Percentiles rank a stretch among this genome's conserved stretches.
Evolutionary conservation across 192 early-diverging fungal species (phyloP).

Genomic region (Jimgerdemannia flammicorona): DNA sequence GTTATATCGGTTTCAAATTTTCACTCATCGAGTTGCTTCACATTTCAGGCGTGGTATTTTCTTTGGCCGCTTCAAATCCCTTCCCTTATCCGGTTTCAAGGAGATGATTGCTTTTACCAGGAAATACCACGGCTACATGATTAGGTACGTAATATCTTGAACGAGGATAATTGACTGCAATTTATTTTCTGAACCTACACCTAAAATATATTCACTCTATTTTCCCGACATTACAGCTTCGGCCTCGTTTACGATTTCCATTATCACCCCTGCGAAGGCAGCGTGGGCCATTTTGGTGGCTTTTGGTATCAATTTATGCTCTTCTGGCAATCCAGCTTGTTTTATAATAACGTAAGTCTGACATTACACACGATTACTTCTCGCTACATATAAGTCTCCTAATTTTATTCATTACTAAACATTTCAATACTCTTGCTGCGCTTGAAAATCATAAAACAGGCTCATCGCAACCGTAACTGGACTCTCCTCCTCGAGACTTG

Average conservation of each 20-base stretch:
- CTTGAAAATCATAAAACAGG: slow-evolving; percentile 6
- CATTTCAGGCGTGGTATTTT: slow-evolving; percentile 26
- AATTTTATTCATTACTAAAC: no score
- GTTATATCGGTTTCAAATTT: no score
- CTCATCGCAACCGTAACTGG: slow-evolving; percentile 28
- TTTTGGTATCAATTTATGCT: slow-evolving; percentile 29
- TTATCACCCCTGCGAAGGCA: slow-evolving; percentile 30
- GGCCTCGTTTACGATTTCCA: slow-evolving; percentile 19
- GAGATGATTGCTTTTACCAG: slow-evolving; percentile 20
- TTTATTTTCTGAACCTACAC: no score
- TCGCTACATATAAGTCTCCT: no score
- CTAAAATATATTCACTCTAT: no score
- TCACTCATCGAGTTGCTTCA: no score
- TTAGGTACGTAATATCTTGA: slow-evolving; percentile 11
- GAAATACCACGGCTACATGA: slow-evolving; percentile 27
- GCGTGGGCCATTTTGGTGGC: slow-evolving; percentile 19
- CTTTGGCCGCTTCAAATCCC: slow-evolving; percentile 18
- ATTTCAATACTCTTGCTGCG: no score
- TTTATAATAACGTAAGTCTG: slow-evolving; percentile 5
- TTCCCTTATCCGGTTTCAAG: slow-evolving; percentile 4
- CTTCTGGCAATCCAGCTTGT: slow-evolving; percentile 28
- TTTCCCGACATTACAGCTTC: no score
- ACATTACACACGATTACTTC: no score
- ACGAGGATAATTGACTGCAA: no score
- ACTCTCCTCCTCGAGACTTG: slow-evolving; percentile 24